Evolutionary conservation across 2,329 filamentous ascomycete genomes (phyloP), one percentile per base, ranked within the genome.

Genomic region (Aspergillus cejpii): DNA sequence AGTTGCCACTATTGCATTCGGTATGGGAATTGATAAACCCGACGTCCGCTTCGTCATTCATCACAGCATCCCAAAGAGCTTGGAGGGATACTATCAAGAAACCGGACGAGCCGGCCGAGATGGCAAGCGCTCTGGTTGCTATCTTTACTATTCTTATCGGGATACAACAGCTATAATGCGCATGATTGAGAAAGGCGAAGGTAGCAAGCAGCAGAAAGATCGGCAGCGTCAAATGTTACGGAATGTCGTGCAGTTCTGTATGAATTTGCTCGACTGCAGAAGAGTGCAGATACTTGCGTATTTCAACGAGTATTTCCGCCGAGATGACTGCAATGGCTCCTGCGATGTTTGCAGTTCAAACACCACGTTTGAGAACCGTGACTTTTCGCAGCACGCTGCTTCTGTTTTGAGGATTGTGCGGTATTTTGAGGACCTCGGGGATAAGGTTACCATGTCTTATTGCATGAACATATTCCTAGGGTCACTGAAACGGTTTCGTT

Each of bases 21-120:
- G 92, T 5, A 98, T 98, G 92, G 92, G 92, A n/a, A 98, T 98
- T 53, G 92, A 98, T 72, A 98, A 98, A 65, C 80, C 90, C 0
- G 85, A 98, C 63, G 92, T 98, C 38, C 85, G 92, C 21, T 98
- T 94, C 63, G 92, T 98, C 26, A 87, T 98, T 31, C 94, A 98
- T 61, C 84, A 94, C 58, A 86, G 83, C 34, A 75, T 98, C 5
- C 92, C 92, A 1, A 97, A 98, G 67, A 96, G 88, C 57, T 72
- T 98, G 43, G 92, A 98, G 68, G 92, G 92, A 0, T 98, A 98
- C 65, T 98, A 98, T 61, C 92, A 98, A 63, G 92, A 98, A 66
- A 98, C 92, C 36, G 92, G 92, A 1, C 85, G 92, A 57, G 92
- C 94, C 47, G 92, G 92, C 5, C 81, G 92, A 63, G 92, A 98